Conservation (phyloP, 129 eudicot genomes). For the Tagetes erecta region DNA sequence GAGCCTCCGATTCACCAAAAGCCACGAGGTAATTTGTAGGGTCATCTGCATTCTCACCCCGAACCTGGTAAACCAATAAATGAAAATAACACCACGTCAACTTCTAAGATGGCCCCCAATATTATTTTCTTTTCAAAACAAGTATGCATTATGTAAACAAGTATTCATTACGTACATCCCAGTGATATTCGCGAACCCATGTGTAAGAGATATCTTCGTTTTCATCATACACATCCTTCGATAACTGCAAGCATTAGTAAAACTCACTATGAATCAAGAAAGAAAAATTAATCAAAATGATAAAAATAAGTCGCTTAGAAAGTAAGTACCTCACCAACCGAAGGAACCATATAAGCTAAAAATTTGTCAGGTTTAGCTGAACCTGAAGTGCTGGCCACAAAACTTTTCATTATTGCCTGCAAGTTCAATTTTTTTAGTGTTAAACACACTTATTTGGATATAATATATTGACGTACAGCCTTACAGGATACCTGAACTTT, state of each 20-base stretch:
- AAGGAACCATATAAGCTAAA: constrained; percentile 88
- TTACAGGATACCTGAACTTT: background rate
- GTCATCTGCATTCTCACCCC: constrained; percentile 79
- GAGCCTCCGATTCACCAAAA: constrained; percentile 67
- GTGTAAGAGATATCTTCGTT: constrained; percentile 72
- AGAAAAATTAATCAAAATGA: background rate
- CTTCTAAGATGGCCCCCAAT: background rate
- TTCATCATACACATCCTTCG: constrained; percentile 77
- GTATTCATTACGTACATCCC: constrained; percentile 64
- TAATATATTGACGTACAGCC: background rate
- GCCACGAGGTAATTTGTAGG: constrained; percentile 75
- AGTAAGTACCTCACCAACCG: constrained; percentile 61
- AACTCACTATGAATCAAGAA: background rate
- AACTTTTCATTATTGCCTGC: constrained; percentile 93
- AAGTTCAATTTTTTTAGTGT: background rate
- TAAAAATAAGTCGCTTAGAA: background rate
- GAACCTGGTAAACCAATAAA: constrained; percentile 49
- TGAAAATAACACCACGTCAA: constrained; percentile 8
- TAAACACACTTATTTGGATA: constrained; percentile 7
- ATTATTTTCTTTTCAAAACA: background rate
- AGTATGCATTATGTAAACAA: background rate
- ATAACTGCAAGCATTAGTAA: constrained; percentile 49
- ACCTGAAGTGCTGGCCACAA: constrained; percentile 50
- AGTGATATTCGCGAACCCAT: constrained; percentile 93
- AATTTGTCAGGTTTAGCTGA: constrained; percentile 60